Evolutionary conservation across 2,329 filamentous ascomycete species (phyloP), one percentile per base, ranked within the genome.

Genomic region (Pseudogymnoascus sp.): DNA sequence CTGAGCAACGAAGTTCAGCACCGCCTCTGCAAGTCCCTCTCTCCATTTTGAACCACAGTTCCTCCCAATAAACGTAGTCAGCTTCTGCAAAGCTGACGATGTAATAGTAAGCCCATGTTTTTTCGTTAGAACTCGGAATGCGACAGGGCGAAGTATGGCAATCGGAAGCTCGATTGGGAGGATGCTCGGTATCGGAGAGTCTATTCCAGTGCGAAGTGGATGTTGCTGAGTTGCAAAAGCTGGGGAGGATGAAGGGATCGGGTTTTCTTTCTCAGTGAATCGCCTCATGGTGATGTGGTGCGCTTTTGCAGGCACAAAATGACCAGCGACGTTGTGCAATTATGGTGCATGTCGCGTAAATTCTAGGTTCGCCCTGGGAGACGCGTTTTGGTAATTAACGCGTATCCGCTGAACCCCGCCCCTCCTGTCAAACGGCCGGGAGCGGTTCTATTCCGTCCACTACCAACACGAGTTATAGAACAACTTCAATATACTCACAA

Each of bases 11-110:
- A 97, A 94, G 70, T 99, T 94, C 37, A 99, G 78, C 11, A 97
- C 91, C 68, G 88, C 88, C 75, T 99, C 95, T 2, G 92, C 94
- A 33, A 97, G 79, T 0, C 95, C 93, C 73, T 96, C 92, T 70
- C 93, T 85, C 94, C 94, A 99, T 86, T 87, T 91, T 63, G 92
- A 92, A 35, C 94, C 94, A 74, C 94, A 99, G 75, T 96, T 89
- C 69, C 90, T 88, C 10, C 94, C 95, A 62, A 99, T 89, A 74
- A 99, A 99, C 1, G 84, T 82, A 18, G 94, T 92, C 33, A 99
- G 81, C 56, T 90, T 85, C 74, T 93, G 87, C 4, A 99, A 79
- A 0, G 94, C 91, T 0, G 92, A 86, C 0, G 93, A 94, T 6
- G 90, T 92, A 62, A 99, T 84, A 0, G 92, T 97, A 63, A 99